Conservation (phyloP, 345 rosid species). For the Trapa incisa region DNA sequence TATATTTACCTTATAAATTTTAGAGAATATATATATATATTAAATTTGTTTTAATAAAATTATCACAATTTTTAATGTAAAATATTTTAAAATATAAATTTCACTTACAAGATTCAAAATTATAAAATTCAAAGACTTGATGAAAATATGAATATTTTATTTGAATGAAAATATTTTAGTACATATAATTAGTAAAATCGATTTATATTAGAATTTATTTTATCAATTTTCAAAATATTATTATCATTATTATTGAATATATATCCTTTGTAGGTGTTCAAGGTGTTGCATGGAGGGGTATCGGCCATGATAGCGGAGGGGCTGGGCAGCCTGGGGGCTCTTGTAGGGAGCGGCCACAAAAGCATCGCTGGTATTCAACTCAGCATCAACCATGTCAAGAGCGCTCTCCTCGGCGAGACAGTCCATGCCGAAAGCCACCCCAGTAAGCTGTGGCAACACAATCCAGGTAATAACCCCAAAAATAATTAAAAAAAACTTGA, state of each 20-base stretch:
- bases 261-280: conserved; percentile 50
- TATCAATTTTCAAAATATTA: no score
- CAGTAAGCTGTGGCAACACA: conserved; percentile 56
- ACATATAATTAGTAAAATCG: no score
- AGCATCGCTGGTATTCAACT: conserved; percentile 86
- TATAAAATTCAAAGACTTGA: no score
- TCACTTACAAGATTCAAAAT: no score
- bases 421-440: conserved; percentile 58
- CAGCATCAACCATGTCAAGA: conserved; percentile 63
- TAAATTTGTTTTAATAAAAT: no score
- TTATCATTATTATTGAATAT: background rate
- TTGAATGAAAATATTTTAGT: no score
- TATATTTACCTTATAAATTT: no score
- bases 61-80: no score
- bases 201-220: background rate
- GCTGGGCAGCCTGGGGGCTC: conserved; percentile 85
- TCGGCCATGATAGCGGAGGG: conserved; percentile 84
- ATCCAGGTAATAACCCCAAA: conserved; percentile 70
- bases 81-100: no score
- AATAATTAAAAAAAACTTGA: no score
- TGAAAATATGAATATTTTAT: no score
- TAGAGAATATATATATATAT: no score
- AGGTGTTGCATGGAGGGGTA: conserved; percentile 89
- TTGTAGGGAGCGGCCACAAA: conserved; percentile 60
- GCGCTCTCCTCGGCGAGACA: conserved; percentile 62